Base-by-base conservation (phyloP, 805 yeast genomes). In the Dipodascopsis uninucleata region DNA sequence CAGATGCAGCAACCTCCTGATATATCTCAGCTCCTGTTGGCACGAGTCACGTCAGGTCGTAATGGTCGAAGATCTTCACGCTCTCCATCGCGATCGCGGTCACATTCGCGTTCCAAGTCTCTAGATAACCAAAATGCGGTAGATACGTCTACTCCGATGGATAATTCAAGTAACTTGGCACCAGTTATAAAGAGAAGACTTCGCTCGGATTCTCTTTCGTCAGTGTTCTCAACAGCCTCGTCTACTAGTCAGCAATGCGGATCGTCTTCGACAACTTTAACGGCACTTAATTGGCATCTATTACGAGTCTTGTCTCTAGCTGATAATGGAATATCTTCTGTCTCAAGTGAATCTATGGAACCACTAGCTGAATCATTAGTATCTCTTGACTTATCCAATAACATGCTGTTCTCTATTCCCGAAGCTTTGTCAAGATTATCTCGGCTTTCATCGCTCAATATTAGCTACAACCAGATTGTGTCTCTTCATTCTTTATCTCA, bases 391-490 rank as follows among this genome's bases (percentile, higher is more conserved):
- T 61, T 80, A 25, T 79, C 85, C 1, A 68, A 71, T 47, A 80
- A 80, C 54, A 60, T 69, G 31, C 63, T 80, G 24, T 70, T 69
- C 20, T 61, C 62, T 6, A 55, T 80, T 7, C 85, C 85, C 0
- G 64, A 64, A n/a, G 78, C 82, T 3, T 66, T 81, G 33, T 67
- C 72, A 12, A 71, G 71, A 36, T 67, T 80, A 28, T 54, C 61
- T 2, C 71, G 74, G 47, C 71, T 87, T 50, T 76, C 78, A 58
- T 69, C 82, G 37, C 68, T 79, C 43, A 79, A 77, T 40, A 58
- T 79, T 38, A 78, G 85, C 7, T 84, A 82, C 63, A 82, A 81
- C 55, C 79, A 81, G 2, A 43, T 58, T 3, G 40, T 47, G 8
- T 42, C 52, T 10, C 31, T 47, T 20, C 45, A 54, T 20, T 52